Base-by-base conservation (phyloP, 495 filamentous ascomycete species). In the Penicillium manginii region DNA sequence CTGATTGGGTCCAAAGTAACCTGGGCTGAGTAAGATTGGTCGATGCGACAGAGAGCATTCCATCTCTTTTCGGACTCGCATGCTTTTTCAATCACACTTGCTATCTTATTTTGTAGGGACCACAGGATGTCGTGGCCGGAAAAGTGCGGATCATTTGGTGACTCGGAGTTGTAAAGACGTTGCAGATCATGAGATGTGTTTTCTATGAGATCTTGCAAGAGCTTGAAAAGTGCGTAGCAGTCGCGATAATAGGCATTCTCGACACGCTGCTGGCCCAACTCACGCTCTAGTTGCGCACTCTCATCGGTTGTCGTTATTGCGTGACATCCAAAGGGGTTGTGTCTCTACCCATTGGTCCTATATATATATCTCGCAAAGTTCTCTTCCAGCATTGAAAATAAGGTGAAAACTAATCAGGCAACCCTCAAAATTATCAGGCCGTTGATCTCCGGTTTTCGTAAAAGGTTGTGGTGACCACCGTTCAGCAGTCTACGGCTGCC, bases 201-300 rank as follows among this genome's bases (percentile, higher is more conserved):
- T 6, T 29, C 48, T 10, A 9, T 4, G 11, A 52, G 31, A 37
- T 56, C 54, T 49, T 56, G 45, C 12, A 57, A 22, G 14, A 17
- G 19, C 39, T 57, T 57, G 54, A 50, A 50, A 19, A 50, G 54
- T 8, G 46, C 31, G 47, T 57, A 57, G 46, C 54, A 50, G 23
- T 40, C 31, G 2, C 46, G 46, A 21, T 57, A 57, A 37, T 57
- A 57, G 15, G 22, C 8, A 50, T 57, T 50, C 35, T 43, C 45
- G 6, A 17, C 46, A 17, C 49, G 45, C 46, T 57, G 45, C 35
- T 40, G 31, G 7, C 54, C 54, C 15, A 57, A 40, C 26, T 37
- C 19, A 8, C 54, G 54, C 15, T 50, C 54, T 0, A 57, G 49
- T 14, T 50, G 10, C 7, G 33, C 46, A 40, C 43, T 57, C 0